Percentiles rank a stretch among this genome's conserved stretches.
phyloP scores from a whole-genome alignment of 805 yeast species.

The Starmera pachycereana region DNA sequence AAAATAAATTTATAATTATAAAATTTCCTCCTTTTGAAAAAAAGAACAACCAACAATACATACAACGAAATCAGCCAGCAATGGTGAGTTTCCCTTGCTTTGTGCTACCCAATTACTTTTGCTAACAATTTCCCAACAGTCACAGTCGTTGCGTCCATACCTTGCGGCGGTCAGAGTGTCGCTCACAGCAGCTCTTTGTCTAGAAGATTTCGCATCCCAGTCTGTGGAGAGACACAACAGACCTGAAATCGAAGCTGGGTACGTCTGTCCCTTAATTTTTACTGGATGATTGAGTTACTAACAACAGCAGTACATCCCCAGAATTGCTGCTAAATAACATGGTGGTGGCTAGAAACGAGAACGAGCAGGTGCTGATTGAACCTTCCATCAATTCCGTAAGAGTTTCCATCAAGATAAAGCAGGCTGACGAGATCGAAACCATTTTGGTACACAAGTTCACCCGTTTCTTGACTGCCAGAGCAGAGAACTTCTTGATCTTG shows the following conservation, averaged over 20 bases:
- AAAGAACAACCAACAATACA: too few species aligned
- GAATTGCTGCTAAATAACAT: constrained; percentile 84
- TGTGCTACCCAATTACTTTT: too few species aligned
- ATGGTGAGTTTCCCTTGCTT: too few species aligned
- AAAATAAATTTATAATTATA: too few species aligned
- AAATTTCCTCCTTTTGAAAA: too few species aligned
- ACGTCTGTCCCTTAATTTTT: neutral
- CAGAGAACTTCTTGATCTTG: constrained; percentile 85
- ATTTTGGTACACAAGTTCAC: constrained; percentile 93
- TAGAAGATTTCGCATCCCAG: constrained; percentile 92
- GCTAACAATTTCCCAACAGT: constrained; percentile 27
- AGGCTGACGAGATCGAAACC: constrained; percentile 94
- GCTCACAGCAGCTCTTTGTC: constrained; percentile 83
- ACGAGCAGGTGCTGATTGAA: constrained; percentile 86
- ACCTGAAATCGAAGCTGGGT: constrained; percentile 84
- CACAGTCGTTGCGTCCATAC: constrained; percentile 95
- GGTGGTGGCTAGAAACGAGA: constrained; percentile 85
- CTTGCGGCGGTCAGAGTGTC: constrained; percentile 89
- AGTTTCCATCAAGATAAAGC: constrained; percentile 86
- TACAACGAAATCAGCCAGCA: too few species aligned
- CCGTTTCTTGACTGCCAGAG: constrained; percentile 87
- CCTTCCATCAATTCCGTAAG: constrained; percentile 90
- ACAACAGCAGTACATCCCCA: constrained; percentile 45
- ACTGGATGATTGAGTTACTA: neutral
- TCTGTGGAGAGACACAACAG: constrained; percentile 94